Conservation (phyloP, 208 protist species). For the Vickermania ingenoplastis region DNA sequence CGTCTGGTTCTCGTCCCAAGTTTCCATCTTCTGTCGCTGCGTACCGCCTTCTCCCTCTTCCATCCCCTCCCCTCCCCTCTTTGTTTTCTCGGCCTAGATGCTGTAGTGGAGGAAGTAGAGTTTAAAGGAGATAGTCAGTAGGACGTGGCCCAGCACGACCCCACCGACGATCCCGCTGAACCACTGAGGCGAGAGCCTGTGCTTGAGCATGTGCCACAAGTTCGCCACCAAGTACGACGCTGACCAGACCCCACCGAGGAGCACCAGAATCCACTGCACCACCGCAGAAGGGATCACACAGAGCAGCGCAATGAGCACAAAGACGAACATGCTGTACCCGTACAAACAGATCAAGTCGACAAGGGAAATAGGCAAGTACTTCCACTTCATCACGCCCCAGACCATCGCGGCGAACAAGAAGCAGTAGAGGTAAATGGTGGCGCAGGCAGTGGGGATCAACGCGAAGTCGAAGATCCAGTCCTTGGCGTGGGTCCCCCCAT, state of each 20-base stretch:
- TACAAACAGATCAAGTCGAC: slow-evolving; percentile 76
- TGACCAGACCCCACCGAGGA: slow-evolving; percentile 65
- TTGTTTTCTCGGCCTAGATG: slow-evolving; percentile 14
- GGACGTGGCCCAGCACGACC: slow-evolving; percentile 56
- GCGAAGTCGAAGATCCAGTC: slow-evolving; percentile 76
- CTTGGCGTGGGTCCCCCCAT: slow-evolving; percentile 4
- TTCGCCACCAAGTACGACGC: slow-evolving; percentile 65
- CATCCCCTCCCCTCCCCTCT: not conserved
- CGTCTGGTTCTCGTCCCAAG: too few relatives aligned
- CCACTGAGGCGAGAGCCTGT: slow-evolving; percentile 45
- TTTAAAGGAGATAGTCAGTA: slow-evolving; percentile 75
- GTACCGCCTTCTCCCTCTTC: too few relatives aligned
- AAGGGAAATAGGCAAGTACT: slow-evolving; percentile 56
- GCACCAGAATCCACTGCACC: slow-evolving; percentile 66
- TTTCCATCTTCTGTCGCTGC: too few relatives aligned
- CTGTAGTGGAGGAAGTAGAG: slow-evolving; percentile 86
- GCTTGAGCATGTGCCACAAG: slow-evolving; percentile 76
- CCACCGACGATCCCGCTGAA: slow-evolving; percentile 52
- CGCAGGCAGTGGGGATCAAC: slow-evolving; percentile 51
- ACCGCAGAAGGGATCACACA: slow-evolving; percentile 57
- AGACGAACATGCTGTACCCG: slow-evolving; percentile 87
- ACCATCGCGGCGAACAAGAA: slow-evolving; percentile 60
- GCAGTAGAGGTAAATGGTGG: slow-evolving; percentile 81
- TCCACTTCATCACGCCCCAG: slow-evolving; percentile 84
- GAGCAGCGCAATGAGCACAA: slow-evolving; percentile 59